Base-by-base conservation (phyloP, 306 rosid genomes). In the Fagus sylvatica region DNA sequence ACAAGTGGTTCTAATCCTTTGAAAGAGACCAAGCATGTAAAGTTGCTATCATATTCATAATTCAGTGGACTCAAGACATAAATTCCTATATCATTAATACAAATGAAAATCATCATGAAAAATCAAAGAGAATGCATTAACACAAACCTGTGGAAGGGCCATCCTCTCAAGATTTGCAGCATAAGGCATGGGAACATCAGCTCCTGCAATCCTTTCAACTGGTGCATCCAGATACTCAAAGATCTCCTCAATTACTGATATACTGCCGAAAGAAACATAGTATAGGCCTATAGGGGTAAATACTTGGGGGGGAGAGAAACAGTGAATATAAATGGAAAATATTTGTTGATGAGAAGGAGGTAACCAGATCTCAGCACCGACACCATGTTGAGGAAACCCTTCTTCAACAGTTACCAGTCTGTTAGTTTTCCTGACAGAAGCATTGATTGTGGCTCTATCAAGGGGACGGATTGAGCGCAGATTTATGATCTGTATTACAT, bases 341-440 rank as follows among this genome's bases (percentile, higher is more conserved):
- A 46, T 46, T 46, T 8, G 51, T 0, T 46, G 15, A 46, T 46
- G 51, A 46, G 51, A 46, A 46, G 51, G 77, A 76, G 77, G 82
- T 66, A 73, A 95, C 99, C 99, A 96, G 76, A 96, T 96, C 87
- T 96, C 99, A 6, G 99, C 98, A 17, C 99, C 99, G 74, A 96
- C 96, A 53, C 99, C 99, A 75, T 96, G 98, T 91, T 96, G 98
- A 81, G 99, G 99, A 86, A 91, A 91, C 69, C 99, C 99, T 93
- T 96, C 99, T 86, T 96, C 99, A 77, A 96, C 93, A 32, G 99
- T 96, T 67, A 96, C 89, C 48, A 96, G 76, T 79, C 97, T 90
- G 88, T 88, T 93, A 79, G 99, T 96, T 86, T 96, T 96, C 88
- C 97, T 86, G 16, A 96, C 99, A 46, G 99, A 96, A 59, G 96